A percentile compares a stretch with the other conserved stretches of the same genome.
These are phyloP conservation scores for Pseudocercospora vitis DNA, from an alignment of 2,329 filamentous ascomycete species.

Conservation along the genomic window DNA sequence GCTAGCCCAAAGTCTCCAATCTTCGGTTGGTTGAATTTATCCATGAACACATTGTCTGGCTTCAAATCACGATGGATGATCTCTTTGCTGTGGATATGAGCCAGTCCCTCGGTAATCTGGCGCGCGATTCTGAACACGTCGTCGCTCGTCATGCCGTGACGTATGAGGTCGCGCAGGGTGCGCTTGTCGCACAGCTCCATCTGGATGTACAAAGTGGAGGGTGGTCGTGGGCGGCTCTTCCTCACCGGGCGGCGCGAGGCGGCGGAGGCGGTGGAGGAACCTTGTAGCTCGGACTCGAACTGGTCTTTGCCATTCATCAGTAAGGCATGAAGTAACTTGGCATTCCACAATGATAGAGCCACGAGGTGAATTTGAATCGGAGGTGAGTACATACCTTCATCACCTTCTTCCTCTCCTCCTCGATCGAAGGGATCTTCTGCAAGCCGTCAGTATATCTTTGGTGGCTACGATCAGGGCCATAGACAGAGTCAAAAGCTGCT, in stretches of 20 bases:
- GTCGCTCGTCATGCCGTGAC: constrained; percentile 69
- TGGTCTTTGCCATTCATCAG: constrained; percentile 30
- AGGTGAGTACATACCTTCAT: constrained; percentile 30
- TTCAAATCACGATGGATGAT: constrained; percentile 97
- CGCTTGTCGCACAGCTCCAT: constrained; percentile 98
- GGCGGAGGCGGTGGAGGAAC: constrained; percentile 3
- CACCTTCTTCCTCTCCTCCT: constrained; percentile 40
- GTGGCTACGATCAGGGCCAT: not conserved
- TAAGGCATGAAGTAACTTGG: not conserved
- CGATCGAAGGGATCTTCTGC: constrained; percentile 24
- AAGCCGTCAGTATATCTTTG: not conserved
- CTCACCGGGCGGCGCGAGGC: no score
- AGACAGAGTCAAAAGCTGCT: constrained; percentile 2
- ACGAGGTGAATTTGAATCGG: not conserved
- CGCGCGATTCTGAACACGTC: constrained; percentile 89
- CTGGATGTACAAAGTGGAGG: constrained; percentile 86
- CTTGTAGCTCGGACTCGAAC: not conserved
- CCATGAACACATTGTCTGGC: constrained; percentile 96
- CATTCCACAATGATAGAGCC: not conserved
- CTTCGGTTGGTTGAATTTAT: constrained; percentile 83
- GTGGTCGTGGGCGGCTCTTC: no score
- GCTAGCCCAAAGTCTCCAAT: constrained; percentile 97
- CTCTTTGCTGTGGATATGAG: constrained; percentile 83
- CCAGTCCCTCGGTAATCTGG: constrained; percentile 85
- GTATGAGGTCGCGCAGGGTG: constrained; percentile 85